Conservation (phyloP, 305 asterid species). For the Fraxinus sp. region DNA sequence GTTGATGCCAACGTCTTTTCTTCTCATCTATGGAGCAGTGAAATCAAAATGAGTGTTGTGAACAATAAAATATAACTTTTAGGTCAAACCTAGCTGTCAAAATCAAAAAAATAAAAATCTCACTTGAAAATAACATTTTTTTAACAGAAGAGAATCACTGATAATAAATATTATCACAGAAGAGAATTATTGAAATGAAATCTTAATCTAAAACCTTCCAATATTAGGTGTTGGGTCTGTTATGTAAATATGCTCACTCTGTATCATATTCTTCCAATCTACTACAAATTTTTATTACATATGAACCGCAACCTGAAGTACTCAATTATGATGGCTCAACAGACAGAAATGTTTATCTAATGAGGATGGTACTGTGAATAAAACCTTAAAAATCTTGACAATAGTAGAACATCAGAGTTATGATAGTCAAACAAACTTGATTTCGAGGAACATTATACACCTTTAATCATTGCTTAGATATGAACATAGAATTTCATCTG, state of each 20-base stretch:
- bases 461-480: not conserved
- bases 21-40: slow-evolving; percentile 64
- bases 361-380: not conserved
- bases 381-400: not conserved
- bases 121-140: slow-evolving; percentile 15
- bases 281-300: slow-evolving; percentile 21
- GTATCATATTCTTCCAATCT: slow-evolving; percentile 11
- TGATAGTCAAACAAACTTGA: slow-evolving; percentile 1
- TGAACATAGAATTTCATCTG: slow-evolving; percentile 18
- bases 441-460: slow-evolving; percentile 17
- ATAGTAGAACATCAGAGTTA: not conserved
- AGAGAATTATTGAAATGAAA: slow-evolving; percentile 1
- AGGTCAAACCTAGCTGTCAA: slow-evolving; percentile 21
- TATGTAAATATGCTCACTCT: slow-evolving; percentile 12
- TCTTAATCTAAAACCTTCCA: slow-evolving; percentile 3
- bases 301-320: slow-evolving; percentile 8
- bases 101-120: slow-evolving; percentile 19
- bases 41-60: slow-evolving; percentile 20
- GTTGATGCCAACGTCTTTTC: slow-evolving; percentile 76
- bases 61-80: not conserved
- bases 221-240: not conserved
- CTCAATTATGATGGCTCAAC: slow-evolving; percentile 1
- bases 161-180: slow-evolving; percentile 8
- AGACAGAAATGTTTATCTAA: slow-evolving; percentile 1
- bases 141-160: slow-evolving; percentile 19